Evolutionary conservation across 2,329 filamentous ascomycete species (phyloP).

Genomic region (Sphaerostilbella broomeana): DNA sequence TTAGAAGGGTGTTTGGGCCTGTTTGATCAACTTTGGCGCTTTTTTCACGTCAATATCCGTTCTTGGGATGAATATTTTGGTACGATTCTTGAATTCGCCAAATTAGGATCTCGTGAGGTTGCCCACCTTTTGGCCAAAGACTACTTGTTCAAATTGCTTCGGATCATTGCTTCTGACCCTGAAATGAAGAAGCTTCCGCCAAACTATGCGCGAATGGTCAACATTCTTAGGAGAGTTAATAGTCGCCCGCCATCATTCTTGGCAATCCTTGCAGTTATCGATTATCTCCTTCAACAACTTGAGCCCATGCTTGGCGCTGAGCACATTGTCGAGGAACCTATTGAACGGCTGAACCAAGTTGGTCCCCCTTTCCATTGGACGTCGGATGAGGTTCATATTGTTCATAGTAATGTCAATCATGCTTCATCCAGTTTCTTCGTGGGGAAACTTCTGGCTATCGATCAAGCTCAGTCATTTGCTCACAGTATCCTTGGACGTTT

Average conservation of each 20-base stretch:
- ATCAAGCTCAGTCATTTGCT: slow-evolving; percentile 48
- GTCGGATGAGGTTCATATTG: slow-evolving; percentile 37
- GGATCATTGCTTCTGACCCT: slow-evolving; percentile 55
- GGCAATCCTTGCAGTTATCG: slow-evolving; percentile 44
- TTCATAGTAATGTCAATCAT: slow-evolving; percentile 34
- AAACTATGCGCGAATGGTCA: slow-evolving; percentile 52
- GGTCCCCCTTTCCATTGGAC: slow-evolving; percentile 38
- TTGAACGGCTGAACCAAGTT: slow-evolving; percentile 33
- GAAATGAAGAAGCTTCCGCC: slow-evolving; percentile 43
- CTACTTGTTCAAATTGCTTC: slow-evolving; percentile 53
- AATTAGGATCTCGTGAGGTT: slow-evolving; percentile 53
- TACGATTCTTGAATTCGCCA: slow-evolving; percentile 60
- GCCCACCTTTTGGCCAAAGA: slow-evolving; percentile 52
- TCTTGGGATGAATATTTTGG: slow-evolving; percentile 75
- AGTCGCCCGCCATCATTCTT: slow-evolving; percentile 49
- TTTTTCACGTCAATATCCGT: slow-evolving; percentile 54
- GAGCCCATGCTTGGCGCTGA: slow-evolving; percentile 31
- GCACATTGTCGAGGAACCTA: slow-evolving; percentile 32
- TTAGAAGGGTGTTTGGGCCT: slow-evolving; percentile 37
- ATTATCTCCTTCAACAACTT: slow-evolving; percentile 38
- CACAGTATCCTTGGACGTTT: slow-evolving; percentile 52
- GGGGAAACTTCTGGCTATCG: slow-evolving; percentile 58
- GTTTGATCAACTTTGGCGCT: slow-evolving; percentile 52
- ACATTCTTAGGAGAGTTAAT: slow-evolving; percentile 43
- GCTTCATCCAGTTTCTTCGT: slow-evolving; percentile 46